Base-by-base conservation (phyloP, 805 yeast genomes). In the Lipomyces anomalus region DNA sequence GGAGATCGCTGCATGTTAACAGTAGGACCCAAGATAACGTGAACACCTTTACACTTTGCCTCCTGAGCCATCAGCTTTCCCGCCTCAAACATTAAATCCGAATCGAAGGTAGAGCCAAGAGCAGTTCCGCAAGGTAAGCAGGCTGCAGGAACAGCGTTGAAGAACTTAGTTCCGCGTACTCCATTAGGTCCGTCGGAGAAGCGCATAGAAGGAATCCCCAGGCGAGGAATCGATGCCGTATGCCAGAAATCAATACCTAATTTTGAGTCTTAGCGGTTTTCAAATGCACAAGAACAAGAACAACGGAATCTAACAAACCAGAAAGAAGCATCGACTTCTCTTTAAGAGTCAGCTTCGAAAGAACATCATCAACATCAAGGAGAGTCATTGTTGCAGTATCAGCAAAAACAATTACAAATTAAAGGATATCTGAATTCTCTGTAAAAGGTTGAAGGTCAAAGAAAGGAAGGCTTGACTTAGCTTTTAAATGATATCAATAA, bases 171-270 rank as follows among this genome's bases (percentile, higher is more conserved):
- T 22, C 83, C 83, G 51, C 83, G 67, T 38, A 77, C 68, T 51
- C 84, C 84, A 56, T 79, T 79, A 39, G 84, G 84, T 17, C 84
- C 84, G 58, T 79, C 84, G 17, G 72, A 61, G 26, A 73, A 57
- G 57, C 81, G 66, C 4, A 77, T 48, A 0, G 72, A 61, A 2
- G 79, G 80, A 34, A 77, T 57, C 18, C 65, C 67, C 24, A 73
- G 53, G 38, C 68, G 57, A 40, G 60, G 63, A 20, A 75, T 64
- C 1, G 69, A 56, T 42, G 45, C 55, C 2, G 79, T 75, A 61
- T 74, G 78, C 79, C 79, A 75, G 59, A 67, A 66, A 56, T 75
- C 79, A 35, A 26, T 35, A 21, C 47, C 52, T 40, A 21, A 3
- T 9, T 6, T 22, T 38, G 13, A 23, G 13, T 38, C 11, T 23